Evolutionary conservation across 2,329 filamentous ascomycete species (phyloP).

Genomic region (Orbilia ellipsospora): DNA sequence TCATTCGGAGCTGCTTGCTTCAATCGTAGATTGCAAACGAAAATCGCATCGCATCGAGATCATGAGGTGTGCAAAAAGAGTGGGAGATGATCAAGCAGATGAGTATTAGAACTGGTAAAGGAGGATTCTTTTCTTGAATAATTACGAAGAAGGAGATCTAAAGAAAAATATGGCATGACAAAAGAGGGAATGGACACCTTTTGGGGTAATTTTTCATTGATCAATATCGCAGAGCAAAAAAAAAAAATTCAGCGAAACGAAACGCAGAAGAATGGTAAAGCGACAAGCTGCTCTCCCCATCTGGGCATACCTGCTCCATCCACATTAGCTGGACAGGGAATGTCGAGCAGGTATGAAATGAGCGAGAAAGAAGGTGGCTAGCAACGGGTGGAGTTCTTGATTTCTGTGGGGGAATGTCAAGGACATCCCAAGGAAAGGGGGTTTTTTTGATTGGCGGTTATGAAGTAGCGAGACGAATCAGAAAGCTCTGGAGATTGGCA

Average conservation of each 20-base stretch:
- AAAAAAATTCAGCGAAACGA: conserved; percentile 25
- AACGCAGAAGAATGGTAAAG: conserved; percentile 40
- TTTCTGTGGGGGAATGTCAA: conserved; percentile 52
- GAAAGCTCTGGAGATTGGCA: conserved; percentile 50
- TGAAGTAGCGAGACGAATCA: conserved; percentile 23
- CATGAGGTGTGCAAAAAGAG: conserved; percentile 5
- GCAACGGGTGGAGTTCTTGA: conserved; percentile 27
- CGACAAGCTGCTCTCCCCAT: conserved; percentile 24
- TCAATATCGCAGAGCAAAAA: background rate
- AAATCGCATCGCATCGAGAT: conserved; percentile 14
- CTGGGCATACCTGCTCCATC: conserved; percentile 40
- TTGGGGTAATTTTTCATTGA: conserved; percentile 24
- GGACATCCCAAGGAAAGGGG: conserved; percentile 51
- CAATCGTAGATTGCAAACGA: conserved; percentile 27
- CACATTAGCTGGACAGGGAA: conserved; percentile 43
- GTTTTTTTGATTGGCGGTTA: conserved; percentile 53
- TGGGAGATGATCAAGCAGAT: conserved; percentile 23
- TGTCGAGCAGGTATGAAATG: conserved; percentile 48
- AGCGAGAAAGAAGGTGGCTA: conserved; percentile 33
- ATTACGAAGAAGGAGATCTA: conserved; percentile 35
- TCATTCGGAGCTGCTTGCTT: conserved; percentile 48
- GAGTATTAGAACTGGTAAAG: conserved; percentile 1
- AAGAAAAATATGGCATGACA: conserved; percentile 20
- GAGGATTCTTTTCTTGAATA: background rate
- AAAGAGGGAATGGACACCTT: conserved; percentile 20